Percentiles rank a stretch among this genome's conserved stretches.
Conservation (phyloP, 1,284 basidiomycete species). For the Omphalotus olearius region DNA sequence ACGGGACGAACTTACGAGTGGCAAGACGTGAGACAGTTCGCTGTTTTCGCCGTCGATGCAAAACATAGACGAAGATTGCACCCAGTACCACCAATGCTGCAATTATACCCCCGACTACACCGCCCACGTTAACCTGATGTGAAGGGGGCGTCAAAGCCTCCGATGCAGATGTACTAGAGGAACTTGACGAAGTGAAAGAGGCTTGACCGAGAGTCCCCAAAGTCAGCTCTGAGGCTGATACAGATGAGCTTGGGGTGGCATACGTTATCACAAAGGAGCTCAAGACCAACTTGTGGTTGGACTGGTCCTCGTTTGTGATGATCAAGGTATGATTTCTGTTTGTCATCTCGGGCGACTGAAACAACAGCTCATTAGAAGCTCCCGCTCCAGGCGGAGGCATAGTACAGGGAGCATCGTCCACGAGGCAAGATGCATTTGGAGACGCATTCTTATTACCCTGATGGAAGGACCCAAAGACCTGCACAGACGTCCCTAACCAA, state of each 20-base stretch:
- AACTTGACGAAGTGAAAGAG: not conserved
- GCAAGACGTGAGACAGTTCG: not conserved
- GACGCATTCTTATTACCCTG: no score
- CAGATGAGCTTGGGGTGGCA: not conserved
- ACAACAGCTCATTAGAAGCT: not conserved
- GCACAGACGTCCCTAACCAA: not conserved
- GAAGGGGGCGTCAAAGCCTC: not conserved
- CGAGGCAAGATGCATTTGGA: no score
- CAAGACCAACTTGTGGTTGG: not conserved
- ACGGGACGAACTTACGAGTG: slow-evolving; percentile 9
- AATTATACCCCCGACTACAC: slow-evolving; percentile 10
- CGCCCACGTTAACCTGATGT: slow-evolving; percentile 7
- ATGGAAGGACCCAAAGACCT: not conserved
- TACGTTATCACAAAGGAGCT: not conserved
- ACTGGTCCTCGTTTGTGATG: not conserved
- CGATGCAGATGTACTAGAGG: not conserved
- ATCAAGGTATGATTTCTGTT: not conserved
- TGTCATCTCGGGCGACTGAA: not conserved
- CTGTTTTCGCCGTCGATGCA: slow-evolving; percentile 3
- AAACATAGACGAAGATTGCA: not conserved
- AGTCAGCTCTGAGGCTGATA: not conserved
- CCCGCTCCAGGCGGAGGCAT: no score
- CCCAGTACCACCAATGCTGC: slow-evolving; percentile 4
- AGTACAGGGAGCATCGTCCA: no score
- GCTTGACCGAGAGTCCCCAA: not conserved